Percentiles rank a stretch among this genome's conserved stretches.
Conservation (phyloP, 768 basidiomycete species). For the Macrolepiota fuliginosa region DNA sequence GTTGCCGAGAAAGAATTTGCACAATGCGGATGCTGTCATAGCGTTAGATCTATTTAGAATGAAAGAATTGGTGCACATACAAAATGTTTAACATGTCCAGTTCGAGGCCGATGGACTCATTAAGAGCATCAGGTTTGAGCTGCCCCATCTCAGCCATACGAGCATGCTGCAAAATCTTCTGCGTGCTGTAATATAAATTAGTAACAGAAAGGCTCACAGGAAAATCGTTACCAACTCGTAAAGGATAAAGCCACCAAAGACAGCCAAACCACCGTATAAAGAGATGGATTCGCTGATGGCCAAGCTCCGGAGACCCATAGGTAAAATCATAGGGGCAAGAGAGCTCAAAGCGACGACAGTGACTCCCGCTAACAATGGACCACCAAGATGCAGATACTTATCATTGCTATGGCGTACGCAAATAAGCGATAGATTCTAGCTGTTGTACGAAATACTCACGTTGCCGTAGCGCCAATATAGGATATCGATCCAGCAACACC, state of each 20-base stretch:
- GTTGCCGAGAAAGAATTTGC: slow-evolving; percentile 71
- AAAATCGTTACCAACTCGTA: slow-evolving; percentile 59
- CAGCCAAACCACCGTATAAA: slow-evolving; percentile 85
- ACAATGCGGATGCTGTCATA: slow-evolving; percentile 69
- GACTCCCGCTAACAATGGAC: slow-evolving; percentile 84
- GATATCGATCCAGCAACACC: slow-evolving; percentile 85
- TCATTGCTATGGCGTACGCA: slow-evolving; percentile 48
- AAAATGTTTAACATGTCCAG: slow-evolving; percentile 92
- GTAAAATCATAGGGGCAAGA: slow-evolving; percentile 88
- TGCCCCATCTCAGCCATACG: slow-evolving; percentile 67
- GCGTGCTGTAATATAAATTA: slow-evolving; percentile 50
- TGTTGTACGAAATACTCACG: slow-evolving; percentile 29
- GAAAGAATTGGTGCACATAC: slow-evolving; percentile 34
- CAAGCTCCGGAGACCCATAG: slow-evolving; percentile 74
- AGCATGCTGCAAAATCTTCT: slow-evolving; percentile 79
- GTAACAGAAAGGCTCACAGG: background rate
- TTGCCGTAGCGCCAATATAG: slow-evolving; percentile 87
- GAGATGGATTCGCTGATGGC: slow-evolving; percentile 76
- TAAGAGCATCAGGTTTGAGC: slow-evolving; percentile 71
- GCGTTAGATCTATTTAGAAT: slow-evolving; percentile 1
- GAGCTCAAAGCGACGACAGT: slow-evolving; percentile 84
- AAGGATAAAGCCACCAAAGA: slow-evolving; percentile 84
- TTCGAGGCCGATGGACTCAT: slow-evolving; percentile 74
- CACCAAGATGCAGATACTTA: slow-evolving; percentile 83
- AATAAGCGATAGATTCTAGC: background rate